These are phyloP conservation scores for Sporothrix pallida DNA, from an alignment of 2,329 filamentous ascomycete genomes.

Conservation along the genomic window DNA sequence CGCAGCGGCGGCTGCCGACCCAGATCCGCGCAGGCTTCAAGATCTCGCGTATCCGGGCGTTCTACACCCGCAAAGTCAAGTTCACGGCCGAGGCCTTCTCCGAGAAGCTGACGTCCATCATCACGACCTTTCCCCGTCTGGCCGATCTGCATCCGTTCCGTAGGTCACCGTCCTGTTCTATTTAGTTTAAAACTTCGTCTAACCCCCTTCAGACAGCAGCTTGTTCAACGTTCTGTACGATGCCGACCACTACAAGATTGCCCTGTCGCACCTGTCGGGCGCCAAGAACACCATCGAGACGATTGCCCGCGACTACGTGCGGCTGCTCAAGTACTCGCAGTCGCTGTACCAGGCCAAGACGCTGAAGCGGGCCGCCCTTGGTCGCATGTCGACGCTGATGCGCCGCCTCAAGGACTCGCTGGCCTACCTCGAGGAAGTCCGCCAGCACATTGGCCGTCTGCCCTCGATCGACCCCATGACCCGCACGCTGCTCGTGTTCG, in stretches of 20 bases:
- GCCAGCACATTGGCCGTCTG: conserved; percentile 94
- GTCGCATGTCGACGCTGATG: conserved; percentile 97
- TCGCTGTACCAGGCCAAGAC: conserved; percentile 99
- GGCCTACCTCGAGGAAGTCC: conserved; percentile 92
- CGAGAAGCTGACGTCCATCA: conserved; percentile 88
- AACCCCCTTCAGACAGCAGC: conserved; percentile 57
- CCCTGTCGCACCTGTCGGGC: conserved; percentile 92
- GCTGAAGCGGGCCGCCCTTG: conserved; percentile 92
- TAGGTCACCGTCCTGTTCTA: conserved; percentile 47
- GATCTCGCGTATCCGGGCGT: conserved; percentile 87
- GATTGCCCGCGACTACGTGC: conserved; percentile 93
- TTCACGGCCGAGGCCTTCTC: conserved; percentile 85
- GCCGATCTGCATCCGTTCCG: conserved; percentile 96
- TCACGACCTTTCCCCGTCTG: conserved; percentile 90
- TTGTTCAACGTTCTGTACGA: conserved; percentile 98
- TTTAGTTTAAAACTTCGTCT: neutral
- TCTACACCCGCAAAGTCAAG: conserved; percentile 98
- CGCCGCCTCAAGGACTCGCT: conserved; percentile 94
- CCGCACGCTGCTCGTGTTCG: conserved; percentile 91
- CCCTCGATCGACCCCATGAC: conserved; percentile 99
- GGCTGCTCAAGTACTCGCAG: conserved; percentile 88
- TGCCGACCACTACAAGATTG: conserved; percentile 96
- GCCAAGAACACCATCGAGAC: conserved; percentile 97
- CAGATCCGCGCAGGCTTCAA: conserved; percentile 94
- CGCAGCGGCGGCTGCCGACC: conserved; percentile 86